Percentiles rank a stretch among this genome's conserved stretches.
phyloP scores from a whole-genome alignment of 192 early-diverging fungal genomes.

The Pilaira anomala region DNA sequence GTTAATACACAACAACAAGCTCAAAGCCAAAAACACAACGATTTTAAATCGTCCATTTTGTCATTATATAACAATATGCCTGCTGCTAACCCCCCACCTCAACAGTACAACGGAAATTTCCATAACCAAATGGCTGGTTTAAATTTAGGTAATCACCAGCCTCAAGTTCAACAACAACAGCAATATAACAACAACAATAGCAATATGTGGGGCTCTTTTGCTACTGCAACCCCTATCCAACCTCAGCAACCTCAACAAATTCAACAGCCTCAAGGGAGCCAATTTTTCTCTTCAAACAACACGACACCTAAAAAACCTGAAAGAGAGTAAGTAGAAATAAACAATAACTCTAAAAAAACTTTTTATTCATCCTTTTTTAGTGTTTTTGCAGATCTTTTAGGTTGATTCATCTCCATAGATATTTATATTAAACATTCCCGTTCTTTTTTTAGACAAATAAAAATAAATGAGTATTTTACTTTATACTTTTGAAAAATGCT shows the following conservation, averaged over 20 bases:
- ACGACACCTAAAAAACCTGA: slow-evolving; percentile 21
- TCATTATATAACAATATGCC: slow-evolving; percentile 32
- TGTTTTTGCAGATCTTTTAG: slow-evolving; percentile 33
- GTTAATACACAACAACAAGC: not conserved
- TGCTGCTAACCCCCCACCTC: slow-evolving; percentile 3
- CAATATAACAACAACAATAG: slow-evolving; percentile 9
- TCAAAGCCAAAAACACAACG: slow-evolving; percentile 18
- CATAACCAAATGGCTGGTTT: slow-evolving; percentile 30
- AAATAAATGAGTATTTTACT: too few relatives aligned
- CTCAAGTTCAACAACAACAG: slow-evolving; percentile 1
- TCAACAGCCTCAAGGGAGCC: slow-evolving; percentile 24
- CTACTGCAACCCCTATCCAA: not conserved
- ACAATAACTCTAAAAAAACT: not conserved
- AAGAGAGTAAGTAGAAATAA: slow-evolving; percentile 27
- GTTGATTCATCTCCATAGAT: too few relatives aligned
- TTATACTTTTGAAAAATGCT: too few relatives aligned
- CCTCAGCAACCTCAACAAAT: not conserved
- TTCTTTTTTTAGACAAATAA: too few relatives aligned
- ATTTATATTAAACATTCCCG: too few relatives aligned
- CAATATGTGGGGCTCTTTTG: slow-evolving; percentile 4
- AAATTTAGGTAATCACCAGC: slow-evolving; percentile 3
- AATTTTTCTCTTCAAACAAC: slow-evolving; percentile 24
- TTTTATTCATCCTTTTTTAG: slow-evolving; percentile 1
- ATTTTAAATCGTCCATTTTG: slow-evolving; percentile 37
- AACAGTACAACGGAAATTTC: slow-evolving; percentile 9